These are phyloP conservation scores for Neonectria punicea DNA, from an alignment of 2,329 filamentous ascomycete species.

Conservation along the genomic window DNA sequence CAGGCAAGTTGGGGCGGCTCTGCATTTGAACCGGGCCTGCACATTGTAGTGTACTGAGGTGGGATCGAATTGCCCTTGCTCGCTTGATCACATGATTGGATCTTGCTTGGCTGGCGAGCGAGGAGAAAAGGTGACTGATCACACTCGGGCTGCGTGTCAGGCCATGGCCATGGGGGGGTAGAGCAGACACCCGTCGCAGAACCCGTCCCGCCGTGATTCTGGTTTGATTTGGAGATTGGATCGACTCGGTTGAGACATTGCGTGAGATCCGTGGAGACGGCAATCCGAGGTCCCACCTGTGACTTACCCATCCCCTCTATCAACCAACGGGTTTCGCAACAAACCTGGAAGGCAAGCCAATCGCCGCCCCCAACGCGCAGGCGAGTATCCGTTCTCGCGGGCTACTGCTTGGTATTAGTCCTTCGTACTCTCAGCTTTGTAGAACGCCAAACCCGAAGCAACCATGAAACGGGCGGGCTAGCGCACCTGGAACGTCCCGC, in stretches of 20 bases:
- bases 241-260: neutral
- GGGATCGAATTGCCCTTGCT: constrained; percentile 27
- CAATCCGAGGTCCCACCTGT: constrained; percentile 12
- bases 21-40: constrained; percentile 20
- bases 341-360: neutral
- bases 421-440: neutral
- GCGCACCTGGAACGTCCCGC: neutral
- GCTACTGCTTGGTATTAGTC: neutral
- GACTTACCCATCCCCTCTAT: neutral
- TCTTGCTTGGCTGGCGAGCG: constrained; percentile 19
- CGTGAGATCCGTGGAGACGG: constrained; percentile 2
- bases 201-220: constrained; percentile 2
- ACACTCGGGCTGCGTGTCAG: constrained; percentile 22
- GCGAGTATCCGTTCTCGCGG: neutral
- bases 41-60: constrained; percentile 2
- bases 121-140: constrained; percentile 35
- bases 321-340: neutral
- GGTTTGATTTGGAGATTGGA: neutral
- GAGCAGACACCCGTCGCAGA: constrained; percentile 8
- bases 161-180: constrained; percentile 3
- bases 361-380: neutral
- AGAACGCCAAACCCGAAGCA: neutral
- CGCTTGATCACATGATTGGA: constrained; percentile 42
- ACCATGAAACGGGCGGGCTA: neutral
- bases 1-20: constrained; percentile 31